Evolutionary conservation across 495 filamentous ascomycete genomes (phyloP), one percentile per base, ranked within the genome.

Genomic region (Annulohypoxylon stygium): DNA sequence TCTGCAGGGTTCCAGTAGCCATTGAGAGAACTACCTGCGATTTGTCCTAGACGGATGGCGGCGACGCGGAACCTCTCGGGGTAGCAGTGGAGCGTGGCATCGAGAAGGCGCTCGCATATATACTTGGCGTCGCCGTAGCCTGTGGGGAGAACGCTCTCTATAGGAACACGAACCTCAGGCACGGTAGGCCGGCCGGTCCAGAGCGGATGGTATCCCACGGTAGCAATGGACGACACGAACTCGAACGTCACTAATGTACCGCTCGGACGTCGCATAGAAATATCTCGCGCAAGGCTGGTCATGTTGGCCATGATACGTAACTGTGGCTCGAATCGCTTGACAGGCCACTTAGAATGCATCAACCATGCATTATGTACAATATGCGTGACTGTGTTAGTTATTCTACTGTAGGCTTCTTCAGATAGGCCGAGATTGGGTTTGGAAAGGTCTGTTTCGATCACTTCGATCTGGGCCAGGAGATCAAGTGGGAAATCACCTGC

Each of bases 281-380:
- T 79, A 0, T 82, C 82, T 0, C 75, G 51, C 0, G 82, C 82
- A 11, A 88, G 75, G 5, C 84, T 70, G 23, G 85, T 68, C 8
- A 87, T 71, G 41, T 86, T 85, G 6, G 76, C 75, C 79, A 87
- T 79, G 47, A 82, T 78, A 10, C 78, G 68, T 60, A 89, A 86
- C 60, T 89, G 87, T 0, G 79, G 58, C 57, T 86, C 85, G 25
- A 86, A 87, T 73, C 77, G 8, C 77, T 70, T 1, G 88, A 53
- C 0, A 30, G 81, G 79, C 11, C 81, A 78, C 25, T 78, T 83
- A 23, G 78, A 79, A 61, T 81, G 83, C 86, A 88, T 88, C 0
- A 82, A 83, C 86, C 87, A 89, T 3, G 87, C 88, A 57, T 87
- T 89, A 75, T 90, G 87, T 33, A 89, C 70, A 20, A 90, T 84